Evolutionary conservation across 306 rosid species (phyloP).

Genomic region (Dryas octopetala): DNA sequence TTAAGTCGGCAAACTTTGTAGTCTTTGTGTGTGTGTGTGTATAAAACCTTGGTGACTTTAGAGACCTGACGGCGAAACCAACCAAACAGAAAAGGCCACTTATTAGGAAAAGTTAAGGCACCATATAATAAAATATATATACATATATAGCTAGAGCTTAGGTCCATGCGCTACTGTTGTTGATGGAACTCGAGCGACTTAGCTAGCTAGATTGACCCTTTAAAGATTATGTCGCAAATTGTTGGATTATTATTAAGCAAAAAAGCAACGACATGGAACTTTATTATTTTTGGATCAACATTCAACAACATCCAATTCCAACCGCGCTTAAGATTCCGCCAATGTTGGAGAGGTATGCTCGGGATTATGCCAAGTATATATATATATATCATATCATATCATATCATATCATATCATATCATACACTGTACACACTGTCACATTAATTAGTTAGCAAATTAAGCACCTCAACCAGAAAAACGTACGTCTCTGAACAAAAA

Average conservation of each 20-base stretch:
- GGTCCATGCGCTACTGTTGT: not conserved
- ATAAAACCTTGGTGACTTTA: constrained; percentile 3
- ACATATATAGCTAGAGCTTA: not conserved
- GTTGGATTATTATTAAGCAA: not conserved
- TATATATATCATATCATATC: too few species aligned
- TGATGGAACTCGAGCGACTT: constrained; percentile 3
- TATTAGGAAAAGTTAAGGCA: not conserved
- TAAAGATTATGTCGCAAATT: not conserved
- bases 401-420: too few species aligned
- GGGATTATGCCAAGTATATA: constrained; percentile 2
- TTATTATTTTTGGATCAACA: not conserved
- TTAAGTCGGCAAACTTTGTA: constrained; percentile 15
- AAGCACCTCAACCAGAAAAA: not conserved
- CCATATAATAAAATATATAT: not conserved
- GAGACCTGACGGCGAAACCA: constrained; percentile 5
- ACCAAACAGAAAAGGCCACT: constrained; percentile 22
- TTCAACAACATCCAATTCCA: not conserved
- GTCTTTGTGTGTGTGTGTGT: not conserved
- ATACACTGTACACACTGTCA: not conserved
- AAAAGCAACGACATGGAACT: not conserved
- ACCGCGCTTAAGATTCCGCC: constrained; percentile 6
- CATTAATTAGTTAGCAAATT: not conserved
- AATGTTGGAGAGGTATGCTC: not conserved
- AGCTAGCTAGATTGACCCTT: not conserved
- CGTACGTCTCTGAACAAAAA: not conserved